Evolutionary conservation across 2,329 filamentous ascomycete genomes (phyloP), one percentile per base, ranked within the genome.

Genomic region (Pseudocercospora crystallina): DNA sequence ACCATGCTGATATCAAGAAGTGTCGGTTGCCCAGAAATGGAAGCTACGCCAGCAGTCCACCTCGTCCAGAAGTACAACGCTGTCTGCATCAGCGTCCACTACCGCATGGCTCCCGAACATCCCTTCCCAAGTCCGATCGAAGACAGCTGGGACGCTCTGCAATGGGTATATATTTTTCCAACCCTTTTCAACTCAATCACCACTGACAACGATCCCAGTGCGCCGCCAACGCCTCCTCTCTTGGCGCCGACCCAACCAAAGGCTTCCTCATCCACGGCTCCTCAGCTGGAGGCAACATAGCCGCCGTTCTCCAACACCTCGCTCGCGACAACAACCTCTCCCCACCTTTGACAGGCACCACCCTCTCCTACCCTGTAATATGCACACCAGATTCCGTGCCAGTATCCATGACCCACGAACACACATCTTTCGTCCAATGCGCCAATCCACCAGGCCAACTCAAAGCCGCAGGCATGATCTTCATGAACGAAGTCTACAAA

Each of bases 81-180:
- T 3, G 76, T 84, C 5, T 76, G 84, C 15, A 77, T 84, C 53
- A 79, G 76, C 54, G 82, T 85, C 49, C 78, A 79, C 51, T 85
- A 85, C 61, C 76, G 82, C 11, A 73, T 78, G 12, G 81, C 81
- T 0, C 82, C 82, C 2, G 81, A 85, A 61, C 70, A 77, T 53
- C 80, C 80, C 0, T 85, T 84, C 59, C 82, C 82, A 2, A 80
- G 76, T 0, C 79, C 81, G 0, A 80, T 84, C 3, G 80, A 85
- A 54, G 82, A 85, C 55, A 80, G 81, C 20, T 81, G 81, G n/a
- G 81, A 82, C 47, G 80, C 81, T 1, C 67, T 85, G 14, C 69
- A 82, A 10, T 84, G 80, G 66, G 71, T 84, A 10, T 74, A 79
- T 20, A 66, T 20, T 10, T 13, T 5, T 12, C 15, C 14, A 26